phyloP scores from a whole-genome alignment of 176 grass and related monocot species.

The Phragmites australis region DNA sequence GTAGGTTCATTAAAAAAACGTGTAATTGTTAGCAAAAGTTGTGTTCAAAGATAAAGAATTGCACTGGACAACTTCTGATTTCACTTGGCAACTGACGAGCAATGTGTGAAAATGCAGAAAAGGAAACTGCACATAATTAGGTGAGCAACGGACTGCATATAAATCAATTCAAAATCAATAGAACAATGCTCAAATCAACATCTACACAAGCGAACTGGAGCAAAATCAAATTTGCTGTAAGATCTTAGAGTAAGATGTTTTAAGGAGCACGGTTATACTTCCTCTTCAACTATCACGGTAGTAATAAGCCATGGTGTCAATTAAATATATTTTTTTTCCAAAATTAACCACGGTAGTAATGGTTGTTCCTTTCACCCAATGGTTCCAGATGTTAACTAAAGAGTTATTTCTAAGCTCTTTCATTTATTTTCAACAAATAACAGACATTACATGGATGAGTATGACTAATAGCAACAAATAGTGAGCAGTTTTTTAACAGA shows the following conservation, averaged over 20 bases:
- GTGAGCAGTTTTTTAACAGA: not conserved
- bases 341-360: not conserved
- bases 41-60: not conserved
- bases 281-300: not conserved
- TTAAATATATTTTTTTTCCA: not conserved
- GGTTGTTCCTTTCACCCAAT: not conserved
- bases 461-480: not conserved
- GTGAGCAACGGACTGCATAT: not conserved
- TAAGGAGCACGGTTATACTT: not conserved
- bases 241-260: not conserved
- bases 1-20: not conserved
- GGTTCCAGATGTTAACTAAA: not conserved
- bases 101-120: not conserved
- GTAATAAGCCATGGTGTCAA: not conserved
- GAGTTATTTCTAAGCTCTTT: not conserved
- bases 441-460: not conserved
- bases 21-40: not conserved
- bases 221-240: not conserved
- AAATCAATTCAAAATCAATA: not conserved
- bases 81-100: not conserved
- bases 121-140: not conserved
- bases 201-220: not conserved
- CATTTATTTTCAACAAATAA: constrained; percentile 27
- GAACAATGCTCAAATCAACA: not conserved
- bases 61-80: not conserved